These are phyloP conservation scores for Citrus glauca DNA, from an alignment of 345 rosid species.

Conservation along the genomic window DNA sequence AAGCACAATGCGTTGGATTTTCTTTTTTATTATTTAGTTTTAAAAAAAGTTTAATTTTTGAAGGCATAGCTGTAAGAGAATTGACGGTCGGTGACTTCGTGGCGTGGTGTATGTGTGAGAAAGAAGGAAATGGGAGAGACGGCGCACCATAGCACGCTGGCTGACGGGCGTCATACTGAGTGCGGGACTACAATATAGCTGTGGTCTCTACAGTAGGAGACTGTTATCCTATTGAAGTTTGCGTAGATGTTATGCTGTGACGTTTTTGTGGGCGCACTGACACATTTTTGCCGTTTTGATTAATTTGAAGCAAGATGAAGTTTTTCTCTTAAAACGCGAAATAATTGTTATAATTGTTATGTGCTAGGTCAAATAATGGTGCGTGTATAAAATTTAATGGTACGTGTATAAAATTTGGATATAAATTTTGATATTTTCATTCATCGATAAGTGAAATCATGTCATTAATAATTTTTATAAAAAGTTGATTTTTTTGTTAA, in stretches of 20 bases:
- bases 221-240: not conserved
- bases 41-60: not conserved
- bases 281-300: not conserved
- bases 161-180: not conserved
- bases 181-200: not conserved
- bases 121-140: not conserved
- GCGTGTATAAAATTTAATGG: too few species aligned
- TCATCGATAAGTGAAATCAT: too few species aligned
- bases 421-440: too few species aligned
- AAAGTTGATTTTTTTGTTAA: too few species aligned
- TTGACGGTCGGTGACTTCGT: constrained; percentile 26
- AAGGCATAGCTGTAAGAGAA: constrained; percentile 4
- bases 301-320: too few species aligned
- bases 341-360: too few species aligned
- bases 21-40: not conserved
- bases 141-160: constrained; percentile 8
- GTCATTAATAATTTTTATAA: too few species aligned
- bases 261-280: not conserved
- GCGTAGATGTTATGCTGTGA: not conserved
- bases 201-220: not conserved
- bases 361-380: too few species aligned
- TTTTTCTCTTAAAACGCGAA: too few species aligned
- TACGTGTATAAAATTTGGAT: too few species aligned
- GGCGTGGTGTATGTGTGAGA: constrained; percentile 4
- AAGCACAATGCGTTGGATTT: not conserved